Base-by-base conservation (phyloP, 352 stramenopile species). In the Pythium plurisporium region DNA sequence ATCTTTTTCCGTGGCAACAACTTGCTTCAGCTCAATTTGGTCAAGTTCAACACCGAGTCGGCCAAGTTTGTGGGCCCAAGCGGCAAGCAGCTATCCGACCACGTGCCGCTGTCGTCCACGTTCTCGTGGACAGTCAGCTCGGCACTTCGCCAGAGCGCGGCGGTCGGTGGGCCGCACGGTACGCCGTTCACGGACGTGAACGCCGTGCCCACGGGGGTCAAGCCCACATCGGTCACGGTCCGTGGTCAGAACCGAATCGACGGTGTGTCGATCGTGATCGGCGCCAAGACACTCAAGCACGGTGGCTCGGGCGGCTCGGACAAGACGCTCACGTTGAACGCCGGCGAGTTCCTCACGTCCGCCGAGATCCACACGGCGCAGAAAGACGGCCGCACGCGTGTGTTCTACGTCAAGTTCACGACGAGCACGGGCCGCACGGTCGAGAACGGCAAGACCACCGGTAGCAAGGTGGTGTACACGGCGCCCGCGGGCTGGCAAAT, bases 1-100 rank as follows among this genome's bases (percentile, higher is more conserved):
- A 79, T 83, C 64, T 66, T 83, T 51, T 83, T 71, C 60, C 71
- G 74, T 23, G 63, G 74, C 38, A 78, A 73, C 62, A 45, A 45
- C 10, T 17, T 57, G 38, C 33, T 64, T 15, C 45, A 50, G 5
- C 55, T 64, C 12, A 73, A 83, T 29, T 56, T 69, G 36, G 59
- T 79, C 38, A 72, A 45, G 17, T 62, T 81, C 50, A 68, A 44
- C 46, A 79, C 75, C 45, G 70, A 83, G 52, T 73, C 74, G 44
- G 44, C 63, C 8, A 57, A 51, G 15, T 83, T 83, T 31, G 41
- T 71, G 2, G 59, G 70, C 51, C 45, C 59, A 15, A 59, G 51
- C 5, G 71, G 74, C 22, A 67, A 66, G 34, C 47, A 55, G 25
- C 53, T 83, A 5, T 81, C 69, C 25, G 74, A 83, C 58, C 74